Base-by-base conservation (phyloP, 1,139 yeast species). In the Nakaseomyces kungkrabaensis region DNA sequence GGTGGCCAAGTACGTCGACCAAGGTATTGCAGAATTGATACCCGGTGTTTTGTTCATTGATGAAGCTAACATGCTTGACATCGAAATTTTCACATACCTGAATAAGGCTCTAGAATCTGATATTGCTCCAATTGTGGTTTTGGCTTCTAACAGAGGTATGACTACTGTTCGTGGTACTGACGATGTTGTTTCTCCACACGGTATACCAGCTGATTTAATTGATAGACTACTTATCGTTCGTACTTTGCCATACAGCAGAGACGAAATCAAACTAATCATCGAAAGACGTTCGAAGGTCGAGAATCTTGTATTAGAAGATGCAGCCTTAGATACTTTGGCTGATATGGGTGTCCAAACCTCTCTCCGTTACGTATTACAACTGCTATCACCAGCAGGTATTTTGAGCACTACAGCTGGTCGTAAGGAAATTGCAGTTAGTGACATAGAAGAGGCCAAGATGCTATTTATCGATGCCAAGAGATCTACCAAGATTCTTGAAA, bases 11-110 rank as follows among this genome's bases (percentile, higher is more conserved):
- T 92, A 92, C 70, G 90, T 92, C 53, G 97, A 90, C 67, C 97
- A 92, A 72, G 98, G 98, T 55, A 88, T 92, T 51, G 99, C 99
- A 17, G 99, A 92, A 71, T 76, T 92, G 52, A 90, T 92, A 52
- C 99, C 99, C 1, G 99, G 99, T 62, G 99, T 92, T 33, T 74
- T 92, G 63, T 92, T 92, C 70, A 92, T 92, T 61, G 98, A 92
- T 69, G 98, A 92, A 71, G 98, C 90, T 31, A 92, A 92, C 72
- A 92, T 92, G 98, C 77, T 92, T 61, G 98, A 92, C 66, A 82
- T 92, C 56, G 98, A 92, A 72, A 85, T 94, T 62, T 92, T 92
- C 73, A 88, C 98, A 4, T 92, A 87, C 68, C 75, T 92, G 63
- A 92, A 92, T 71, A 79, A 95, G 58, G 98, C 98, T 5, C 75